Evolutionary conservation across 768 basidiomycete species (phyloP).

Genomic region (Hysterangium stoloniferum): DNA sequence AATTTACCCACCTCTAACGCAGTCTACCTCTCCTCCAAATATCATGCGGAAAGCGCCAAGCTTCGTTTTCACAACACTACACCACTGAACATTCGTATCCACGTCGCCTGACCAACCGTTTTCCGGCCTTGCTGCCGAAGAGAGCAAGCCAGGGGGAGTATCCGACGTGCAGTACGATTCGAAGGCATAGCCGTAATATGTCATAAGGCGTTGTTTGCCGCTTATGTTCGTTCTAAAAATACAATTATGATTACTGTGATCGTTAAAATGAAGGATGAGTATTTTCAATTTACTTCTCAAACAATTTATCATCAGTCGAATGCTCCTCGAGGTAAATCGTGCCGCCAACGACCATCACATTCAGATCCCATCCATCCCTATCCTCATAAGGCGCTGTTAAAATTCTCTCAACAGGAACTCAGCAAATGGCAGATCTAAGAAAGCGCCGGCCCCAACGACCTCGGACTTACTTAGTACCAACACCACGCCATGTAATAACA

Average conservation of each 20-base stretch:
- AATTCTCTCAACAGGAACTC: conserved; percentile 42
- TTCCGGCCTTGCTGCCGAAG: conserved; percentile 20
- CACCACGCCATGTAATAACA: conserved; percentile 58
- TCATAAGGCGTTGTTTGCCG: conserved; percentile 53
- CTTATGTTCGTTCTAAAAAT: conserved; percentile 51
- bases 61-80: conserved; percentile 80
- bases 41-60: conserved; percentile 63
- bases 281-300: conserved; percentile 48
- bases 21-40: conserved; percentile 89
- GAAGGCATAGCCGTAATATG: conserved; percentile 84
- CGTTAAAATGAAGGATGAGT: background rate
- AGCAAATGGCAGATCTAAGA: conserved; percentile 15
- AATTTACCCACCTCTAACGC: conserved; percentile 67
- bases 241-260: background rate
- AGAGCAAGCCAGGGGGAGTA: conserved; percentile 21
- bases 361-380: conserved; percentile 71
- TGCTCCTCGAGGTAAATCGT: conserved; percentile 75
- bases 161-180: conserved; percentile 76
- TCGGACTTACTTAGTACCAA: conserved; percentile 68
- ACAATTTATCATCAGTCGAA: conserved; percentile 45
- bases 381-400: conserved; percentile 79
- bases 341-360: conserved; percentile 68
- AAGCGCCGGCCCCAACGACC: background rate
- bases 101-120: conserved; percentile 73
- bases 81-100: conserved; percentile 87